Evolutionary conservation across 2,329 filamentous ascomycete genomes (phyloP).

Genomic region (Trichophyton equinum): DNA sequence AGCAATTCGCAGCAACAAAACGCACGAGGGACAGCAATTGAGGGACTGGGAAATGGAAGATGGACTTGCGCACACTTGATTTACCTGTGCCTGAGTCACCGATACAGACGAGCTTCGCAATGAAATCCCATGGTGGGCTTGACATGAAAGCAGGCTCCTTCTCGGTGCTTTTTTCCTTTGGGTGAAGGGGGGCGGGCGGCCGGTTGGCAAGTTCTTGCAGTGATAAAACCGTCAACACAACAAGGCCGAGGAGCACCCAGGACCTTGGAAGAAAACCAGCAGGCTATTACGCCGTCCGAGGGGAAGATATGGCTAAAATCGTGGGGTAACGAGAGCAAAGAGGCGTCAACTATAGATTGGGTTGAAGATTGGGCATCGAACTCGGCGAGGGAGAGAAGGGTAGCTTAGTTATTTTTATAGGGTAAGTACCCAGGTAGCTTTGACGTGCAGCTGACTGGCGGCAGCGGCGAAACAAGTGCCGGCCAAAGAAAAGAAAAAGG

Average conservation of each 20-base stretch:
- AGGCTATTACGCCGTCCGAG: not conserved
- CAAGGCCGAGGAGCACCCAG: not conserved
- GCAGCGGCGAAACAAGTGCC: not conserved
- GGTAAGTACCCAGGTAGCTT: not conserved
- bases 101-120: constrained; percentile 95
- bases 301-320: not conserved
- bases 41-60: not conserved
- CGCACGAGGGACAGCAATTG: not conserved
- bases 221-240: not conserved
- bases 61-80: constrained; percentile 46
- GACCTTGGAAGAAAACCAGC: not conserved
- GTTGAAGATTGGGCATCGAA: constrained; percentile 4
- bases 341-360: not conserved
- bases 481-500: not conserved
- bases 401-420: not conserved
- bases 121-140: constrained; percentile 86
- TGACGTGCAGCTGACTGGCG: not conserved
- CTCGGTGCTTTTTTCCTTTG: constrained; percentile 1
- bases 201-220: no score
- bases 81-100: constrained; percentile 95
- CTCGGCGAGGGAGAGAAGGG: not conserved
- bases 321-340: constrained; percentile 11
- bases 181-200: not conserved
- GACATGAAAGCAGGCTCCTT: constrained; percentile 27
- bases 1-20: not conserved